Evolutionary conservation across 441 rosid genomes (phyloP).

Genomic region (Flueggea neowawraea): DNA sequence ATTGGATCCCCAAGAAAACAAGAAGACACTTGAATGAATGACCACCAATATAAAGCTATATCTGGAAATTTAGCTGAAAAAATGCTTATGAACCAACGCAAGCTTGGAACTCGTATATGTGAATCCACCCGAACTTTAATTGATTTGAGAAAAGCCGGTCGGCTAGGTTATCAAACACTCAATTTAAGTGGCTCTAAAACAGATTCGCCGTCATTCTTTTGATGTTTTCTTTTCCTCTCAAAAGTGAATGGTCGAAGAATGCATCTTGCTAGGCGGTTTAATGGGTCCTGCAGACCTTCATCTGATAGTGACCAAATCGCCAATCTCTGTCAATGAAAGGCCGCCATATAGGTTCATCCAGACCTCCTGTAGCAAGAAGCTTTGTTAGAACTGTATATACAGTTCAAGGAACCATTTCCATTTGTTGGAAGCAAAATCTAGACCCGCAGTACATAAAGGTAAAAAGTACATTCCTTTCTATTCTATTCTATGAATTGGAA

Average conservation of each 20-base stretch:
- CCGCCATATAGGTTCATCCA: conserved; percentile 68
- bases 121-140: too few species aligned
- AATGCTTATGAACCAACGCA: too few species aligned
- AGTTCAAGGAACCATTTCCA: background rate
- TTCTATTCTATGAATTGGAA: too few species aligned
- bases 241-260: conserved; percentile 44
- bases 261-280: conserved; percentile 55
- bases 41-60: too few species aligned
- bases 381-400: background rate
- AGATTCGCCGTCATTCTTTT: conserved; percentile 35
- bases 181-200: conserved; percentile 40
- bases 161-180: conserved; percentile 19
- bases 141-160: too few species aligned
- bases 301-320: conserved; percentile 95
- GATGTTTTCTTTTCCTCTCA: conserved; percentile 36
- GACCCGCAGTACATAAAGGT: too few species aligned
- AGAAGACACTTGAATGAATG: too few species aligned
- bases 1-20: too few species aligned
- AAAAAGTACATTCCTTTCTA: too few species aligned
- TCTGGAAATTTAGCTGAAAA: too few species aligned
- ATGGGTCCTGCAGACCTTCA: conserved; percentile 94
- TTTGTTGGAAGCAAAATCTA: too few species aligned
- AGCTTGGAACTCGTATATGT: too few species aligned
- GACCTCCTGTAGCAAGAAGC: conserved; percentile 60
- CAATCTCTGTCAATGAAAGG: conserved; percentile 67